Base-by-base conservation (phyloP, 768 basidiomycete species). In the Coprinopsis sp. region DNA sequence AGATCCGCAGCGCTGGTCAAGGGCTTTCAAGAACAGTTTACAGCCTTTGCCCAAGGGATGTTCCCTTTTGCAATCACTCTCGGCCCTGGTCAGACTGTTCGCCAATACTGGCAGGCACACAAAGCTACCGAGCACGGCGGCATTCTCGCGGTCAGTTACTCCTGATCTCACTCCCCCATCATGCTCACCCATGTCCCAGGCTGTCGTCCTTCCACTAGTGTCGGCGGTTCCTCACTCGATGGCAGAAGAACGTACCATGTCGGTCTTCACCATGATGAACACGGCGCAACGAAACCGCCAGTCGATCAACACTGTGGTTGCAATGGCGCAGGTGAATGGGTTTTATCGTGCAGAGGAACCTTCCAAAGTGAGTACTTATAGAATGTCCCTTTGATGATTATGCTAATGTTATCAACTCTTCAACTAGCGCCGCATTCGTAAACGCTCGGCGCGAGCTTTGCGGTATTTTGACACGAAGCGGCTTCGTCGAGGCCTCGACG, bases 221-320 rank as follows among this genome's bases (percentile, higher is more conserved):
- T 62, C 65, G 0, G 55, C 60, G 3, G 49, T 62, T 25, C 63
- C 67, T 4, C 61, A 64, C 50, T 68, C 67, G 3, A 70, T 70
- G 66, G 65, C 64, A 11, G 68, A 69, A 47, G 66, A 70, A 46
- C 55, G 63, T 8, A 65, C 68, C 0, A 59, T 63, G 54, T 69
- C 68, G 2, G 56, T 52, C 6, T 33, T 69, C 36, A 63, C 65
- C 1, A 58, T 61, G 58, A 41, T 66, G 12, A 67, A 68, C 49
- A 52, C 62, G 2, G 58, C 66, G 0, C 56, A 56, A 34, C 54
- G 61, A 8, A 62, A 59, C 39, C 46, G 51, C 19, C 64, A 64
- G 50, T 51, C 47, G 30, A 59, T 63, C 25, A 41, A 50, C 7
- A 61, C 58, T 0, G 42, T 66, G 3, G 47, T 60, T 18, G 59